Evolutionary conservation across 306 rosid genomes (phyloP).

Genomic region (Vachellia collinsii): DNA sequence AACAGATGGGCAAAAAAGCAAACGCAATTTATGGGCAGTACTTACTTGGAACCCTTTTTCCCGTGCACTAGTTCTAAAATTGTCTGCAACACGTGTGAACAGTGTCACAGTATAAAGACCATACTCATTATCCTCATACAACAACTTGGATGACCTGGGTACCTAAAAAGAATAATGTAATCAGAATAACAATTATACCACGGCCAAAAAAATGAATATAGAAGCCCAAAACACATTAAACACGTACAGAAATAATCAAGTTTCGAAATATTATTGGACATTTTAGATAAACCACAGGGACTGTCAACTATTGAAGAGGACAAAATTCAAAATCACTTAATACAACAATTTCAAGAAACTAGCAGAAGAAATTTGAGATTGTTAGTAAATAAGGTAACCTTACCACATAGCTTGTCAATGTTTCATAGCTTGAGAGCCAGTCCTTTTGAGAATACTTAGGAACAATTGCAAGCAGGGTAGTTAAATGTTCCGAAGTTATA

Average conservation of each 20-base stretch:
- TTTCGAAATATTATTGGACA: slow-evolving; percentile 17
- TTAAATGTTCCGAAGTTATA: slow-evolving; percentile 42
- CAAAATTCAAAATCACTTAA: slow-evolving; percentile 20
- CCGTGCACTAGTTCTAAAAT: slow-evolving; percentile 77
- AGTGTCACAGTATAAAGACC: slow-evolving; percentile 82
- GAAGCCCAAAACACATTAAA: background rate
- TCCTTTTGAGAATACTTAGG: slow-evolving; percentile 88
- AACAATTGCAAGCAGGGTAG: slow-evolving; percentile 39
- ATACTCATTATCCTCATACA: slow-evolving; percentile 85
- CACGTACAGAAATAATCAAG: slow-evolving; percentile 11
- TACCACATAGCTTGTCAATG: slow-evolving; percentile 84
- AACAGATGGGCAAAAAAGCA: slow-evolving; percentile 4
- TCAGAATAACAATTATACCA: slow-evolving; percentile 29
- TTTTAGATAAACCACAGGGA: background rate
- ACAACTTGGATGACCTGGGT: slow-evolving; percentile 76
- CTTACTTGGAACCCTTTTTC: slow-evolving; percentile 84
- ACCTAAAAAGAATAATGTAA: slow-evolving; percentile 62
- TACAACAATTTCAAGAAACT: slow-evolving; percentile 13
- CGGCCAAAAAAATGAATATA: background rate
- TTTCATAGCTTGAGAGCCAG: slow-evolving; percentile 85
- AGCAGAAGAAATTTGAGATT: slow-evolving; percentile 24
- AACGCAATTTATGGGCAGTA: slow-evolving; percentile 19
- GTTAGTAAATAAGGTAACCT: slow-evolving; percentile 31
- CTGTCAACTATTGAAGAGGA: background rate
- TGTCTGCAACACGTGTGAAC: slow-evolving; percentile 77